Percentiles rank a stretch among this genome's conserved stretches.
phyloP scores from a whole-genome alignment of 164 flowering plant genomes.

The Akebia trifoliata region DNA sequence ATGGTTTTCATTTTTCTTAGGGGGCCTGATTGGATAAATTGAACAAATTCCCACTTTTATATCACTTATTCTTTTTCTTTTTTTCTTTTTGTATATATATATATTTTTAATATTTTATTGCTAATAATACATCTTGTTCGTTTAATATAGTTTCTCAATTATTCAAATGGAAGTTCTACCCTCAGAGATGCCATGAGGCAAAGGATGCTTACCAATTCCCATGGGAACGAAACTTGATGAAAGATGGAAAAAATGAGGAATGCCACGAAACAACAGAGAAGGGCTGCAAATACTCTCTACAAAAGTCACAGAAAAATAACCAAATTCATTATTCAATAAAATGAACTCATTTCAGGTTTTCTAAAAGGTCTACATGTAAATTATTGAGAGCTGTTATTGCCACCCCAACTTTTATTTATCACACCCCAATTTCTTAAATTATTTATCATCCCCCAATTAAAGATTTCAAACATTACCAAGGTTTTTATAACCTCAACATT shows the following conservation, averaged over 20 bases:
- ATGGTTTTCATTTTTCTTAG: no score
- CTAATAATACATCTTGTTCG: not conserved
- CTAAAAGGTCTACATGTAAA: not conserved
- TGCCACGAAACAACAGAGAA: constrained; percentile 38
- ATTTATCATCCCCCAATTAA: no score
- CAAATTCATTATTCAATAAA: not conserved
- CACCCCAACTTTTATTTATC: no score
- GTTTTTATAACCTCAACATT: no score
- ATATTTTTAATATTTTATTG: no score
- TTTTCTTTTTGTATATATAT: no score
- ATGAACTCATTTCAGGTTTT: not conserved
- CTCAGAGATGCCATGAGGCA: not conserved
- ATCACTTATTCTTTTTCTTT: no score
- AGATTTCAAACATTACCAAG: no score
- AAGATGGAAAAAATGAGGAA: constrained; percentile 67
- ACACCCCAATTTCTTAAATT: no score
- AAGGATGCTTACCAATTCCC: constrained; percentile 74
- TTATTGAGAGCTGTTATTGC: no score
- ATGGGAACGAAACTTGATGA: constrained; percentile 68
- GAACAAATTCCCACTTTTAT: no score
- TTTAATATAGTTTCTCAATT: not conserved
- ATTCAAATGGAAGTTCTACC: not conserved
- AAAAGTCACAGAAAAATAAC: constrained; percentile 6
- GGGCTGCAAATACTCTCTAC: constrained; percentile 56
- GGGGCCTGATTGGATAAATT: no score